A percentile compares a stretch with the other conserved stretches of the same genome.
These are phyloP conservation scores for Musa itinerans DNA, from an alignment of 176 grass and related monocot species.

Conservation along the genomic window DNA sequence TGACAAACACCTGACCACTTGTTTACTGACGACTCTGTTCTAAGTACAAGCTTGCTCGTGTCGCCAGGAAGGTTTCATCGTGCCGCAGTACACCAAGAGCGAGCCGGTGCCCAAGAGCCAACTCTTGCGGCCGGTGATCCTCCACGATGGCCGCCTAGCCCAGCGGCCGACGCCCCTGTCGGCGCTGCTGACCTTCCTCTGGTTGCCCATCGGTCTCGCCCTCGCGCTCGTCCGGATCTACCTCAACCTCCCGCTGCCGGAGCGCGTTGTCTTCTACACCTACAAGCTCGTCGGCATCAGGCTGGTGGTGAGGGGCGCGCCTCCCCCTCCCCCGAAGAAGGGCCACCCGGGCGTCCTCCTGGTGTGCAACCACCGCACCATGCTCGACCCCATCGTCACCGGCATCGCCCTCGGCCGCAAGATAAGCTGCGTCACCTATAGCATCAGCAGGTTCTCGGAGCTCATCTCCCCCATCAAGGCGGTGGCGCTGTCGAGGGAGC, in stretches of 20 bases:
- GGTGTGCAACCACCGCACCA: conserved; percentile 92
- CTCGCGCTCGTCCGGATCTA: conserved; percentile 77
- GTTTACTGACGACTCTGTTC: too few species aligned
- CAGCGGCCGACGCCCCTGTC: conserved; percentile 71
- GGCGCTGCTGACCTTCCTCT: conserved; percentile 81
- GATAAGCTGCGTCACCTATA: conserved; percentile 93
- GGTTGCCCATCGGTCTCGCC: conserved; percentile 83
- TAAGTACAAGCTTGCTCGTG: too few species aligned
- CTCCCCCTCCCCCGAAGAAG: conserved; percentile 66
- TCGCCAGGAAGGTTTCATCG: neutral
- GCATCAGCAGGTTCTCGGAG: conserved; percentile 95
- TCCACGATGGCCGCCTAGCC: conserved; percentile 81
- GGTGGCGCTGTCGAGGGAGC: conserved; percentile 65
- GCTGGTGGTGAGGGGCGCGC: conserved; percentile 63
- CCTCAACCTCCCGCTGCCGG: conserved; percentile 80
- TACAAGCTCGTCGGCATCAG: conserved; percentile 95
- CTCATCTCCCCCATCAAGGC: conserved; percentile 93
- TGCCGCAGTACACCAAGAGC: neutral
- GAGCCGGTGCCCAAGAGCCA: conserved; percentile 46
- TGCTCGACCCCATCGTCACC: conserved; percentile 74
- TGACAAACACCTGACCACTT: neutral
- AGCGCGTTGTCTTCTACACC: conserved; percentile 82
- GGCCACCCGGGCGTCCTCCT: conserved; percentile 78
- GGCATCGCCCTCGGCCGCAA: conserved; percentile 82
- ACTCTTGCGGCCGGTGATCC: conserved; percentile 58